phyloP scores from a whole-genome alignment of 2,329 filamentous ascomycete genomes.

The Tolypocladium sp. region DNA sequence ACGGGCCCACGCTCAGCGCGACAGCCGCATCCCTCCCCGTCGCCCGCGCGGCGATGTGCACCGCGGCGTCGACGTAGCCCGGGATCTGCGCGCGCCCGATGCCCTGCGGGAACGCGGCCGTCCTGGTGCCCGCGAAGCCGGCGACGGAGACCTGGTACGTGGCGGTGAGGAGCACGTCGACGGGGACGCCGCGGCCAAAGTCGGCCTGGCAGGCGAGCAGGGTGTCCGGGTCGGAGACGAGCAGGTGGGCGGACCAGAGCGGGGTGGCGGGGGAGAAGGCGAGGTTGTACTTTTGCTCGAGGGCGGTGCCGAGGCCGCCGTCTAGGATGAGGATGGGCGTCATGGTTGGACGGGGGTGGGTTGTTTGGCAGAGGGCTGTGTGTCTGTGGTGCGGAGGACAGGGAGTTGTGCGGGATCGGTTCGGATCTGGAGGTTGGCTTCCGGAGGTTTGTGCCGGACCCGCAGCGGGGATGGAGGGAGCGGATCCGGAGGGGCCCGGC shows the following conservation, averaged over 20 bases:
- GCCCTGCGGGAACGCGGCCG: conserved; percentile 30
- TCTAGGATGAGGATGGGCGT: conserved; percentile 39
- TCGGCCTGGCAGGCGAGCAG: conserved; percentile 46
- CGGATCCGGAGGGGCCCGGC: not conserved
- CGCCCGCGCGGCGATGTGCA: conserved; percentile 31
- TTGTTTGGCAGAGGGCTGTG: not conserved
- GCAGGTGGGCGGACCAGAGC: conserved; percentile 59
- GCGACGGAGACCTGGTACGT: conserved; percentile 56
- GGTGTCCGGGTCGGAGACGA: conserved; percentile 42
- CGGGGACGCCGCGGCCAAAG: conserved; percentile 42
- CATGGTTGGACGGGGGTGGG: not conserved
- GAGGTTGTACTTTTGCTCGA: conserved; percentile 46
- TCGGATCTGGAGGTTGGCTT: not conserved
- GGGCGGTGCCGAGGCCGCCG: conserved; percentile 58
- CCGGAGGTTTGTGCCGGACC: not conserved
- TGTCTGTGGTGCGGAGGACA: not conserved
- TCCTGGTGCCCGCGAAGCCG: conserved; percentile 44
- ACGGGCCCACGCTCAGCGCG: conserved; percentile 55
- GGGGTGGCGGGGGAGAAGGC: conserved; percentile 44
- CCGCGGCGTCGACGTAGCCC: conserved; percentile 31
- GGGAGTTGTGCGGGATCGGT: not conserved
- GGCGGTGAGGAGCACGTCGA: conserved; percentile 56
- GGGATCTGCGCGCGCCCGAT: conserved; percentile 29
- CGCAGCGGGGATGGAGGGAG: not conserved
- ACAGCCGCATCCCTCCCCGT: conserved; percentile 20